Conservation (phyloP, 106 monocot genomes). For the Apostasia shenzhenica region DNA sequence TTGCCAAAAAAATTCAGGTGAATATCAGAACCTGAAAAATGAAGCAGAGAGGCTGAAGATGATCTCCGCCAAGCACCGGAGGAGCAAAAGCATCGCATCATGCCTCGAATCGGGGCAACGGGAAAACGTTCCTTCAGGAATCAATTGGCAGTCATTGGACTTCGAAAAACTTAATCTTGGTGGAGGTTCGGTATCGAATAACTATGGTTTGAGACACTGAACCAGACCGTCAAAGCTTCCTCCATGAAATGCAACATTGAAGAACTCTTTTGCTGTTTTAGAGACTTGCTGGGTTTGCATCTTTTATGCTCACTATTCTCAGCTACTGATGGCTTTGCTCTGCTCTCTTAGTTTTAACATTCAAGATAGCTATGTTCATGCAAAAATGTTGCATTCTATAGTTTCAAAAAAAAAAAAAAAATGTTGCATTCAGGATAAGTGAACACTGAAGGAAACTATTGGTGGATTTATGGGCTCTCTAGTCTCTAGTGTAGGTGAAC, state of each 20-base stretch:
- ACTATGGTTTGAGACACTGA: conserved; percentile 26
- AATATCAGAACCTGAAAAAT: conserved; percentile 46
- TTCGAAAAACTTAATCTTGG: conserved; percentile 52
- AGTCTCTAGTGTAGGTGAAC: too few relatives aligned
- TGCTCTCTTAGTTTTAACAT: background rate
- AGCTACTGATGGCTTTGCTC: background rate
- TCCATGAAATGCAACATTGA: too few relatives aligned
- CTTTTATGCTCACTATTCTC: background rate
- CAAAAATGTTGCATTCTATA: too few relatives aligned
- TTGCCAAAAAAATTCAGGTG: conserved; percentile 23
- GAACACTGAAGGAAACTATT: too few relatives aligned
- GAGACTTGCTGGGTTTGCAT: background rate
- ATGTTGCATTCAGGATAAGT: too few relatives aligned
- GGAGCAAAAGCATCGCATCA: conserved; percentile 51
- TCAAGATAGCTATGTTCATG: background rate
- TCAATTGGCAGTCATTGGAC: conserved; percentile 49
- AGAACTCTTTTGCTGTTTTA: too few relatives aligned
- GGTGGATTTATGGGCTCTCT: too few relatives aligned
- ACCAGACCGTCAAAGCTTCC: background rate
- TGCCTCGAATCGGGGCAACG: conserved; percentile 13
- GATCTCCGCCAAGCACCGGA: conserved; percentile 26
- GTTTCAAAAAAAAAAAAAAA: too few relatives aligned
- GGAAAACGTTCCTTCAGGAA: conserved; percentile 14
- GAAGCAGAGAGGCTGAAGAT: conserved; percentile 49
- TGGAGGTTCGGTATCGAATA: conserved; percentile 11